Conservation (phyloP, 2,329 filamentous ascomycete genomes). For the Microdochium paspali region DNA sequence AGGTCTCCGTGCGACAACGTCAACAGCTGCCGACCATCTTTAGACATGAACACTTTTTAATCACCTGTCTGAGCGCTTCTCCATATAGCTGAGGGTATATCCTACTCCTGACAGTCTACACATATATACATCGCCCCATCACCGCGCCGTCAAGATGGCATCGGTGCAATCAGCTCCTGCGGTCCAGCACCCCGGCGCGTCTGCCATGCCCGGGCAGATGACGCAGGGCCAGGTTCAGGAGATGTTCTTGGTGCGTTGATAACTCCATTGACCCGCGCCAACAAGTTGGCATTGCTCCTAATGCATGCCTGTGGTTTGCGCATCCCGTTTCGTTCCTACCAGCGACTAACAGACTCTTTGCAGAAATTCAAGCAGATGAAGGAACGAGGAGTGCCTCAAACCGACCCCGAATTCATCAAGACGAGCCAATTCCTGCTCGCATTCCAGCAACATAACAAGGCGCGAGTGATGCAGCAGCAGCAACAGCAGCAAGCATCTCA, state of each 20-base stretch:
- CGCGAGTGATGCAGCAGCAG: conserved; percentile 48
- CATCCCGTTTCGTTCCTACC: too few species aligned
- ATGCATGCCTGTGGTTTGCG: too few species aligned
- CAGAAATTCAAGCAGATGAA: conserved; percentile 91
- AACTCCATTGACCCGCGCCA: too few species aligned
- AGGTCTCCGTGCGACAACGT: not conserved
- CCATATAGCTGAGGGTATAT: not conserved
- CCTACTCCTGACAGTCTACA: not conserved
- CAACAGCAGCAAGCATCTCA: conserved; percentile 37
- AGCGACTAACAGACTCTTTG: conserved; percentile 21
- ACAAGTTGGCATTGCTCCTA: too few species aligned
- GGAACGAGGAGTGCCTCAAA: conserved; percentile 67
- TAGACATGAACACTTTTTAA: conserved; percentile 6
- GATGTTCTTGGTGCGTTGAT: conserved; percentile 45
- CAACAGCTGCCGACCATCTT: not conserved
- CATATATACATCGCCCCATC: conserved; percentile 9
- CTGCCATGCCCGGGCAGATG: conserved; percentile 54
- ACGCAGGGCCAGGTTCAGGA: conserved; percentile 73
- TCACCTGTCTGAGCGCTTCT: not conserved
- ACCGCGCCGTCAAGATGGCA: conserved; percentile 51
- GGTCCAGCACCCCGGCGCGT: conserved; percentile 54
- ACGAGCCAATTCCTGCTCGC: conserved; percentile 64
- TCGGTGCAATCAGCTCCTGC: conserved; percentile 66
- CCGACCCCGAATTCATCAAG: conserved; percentile 83
- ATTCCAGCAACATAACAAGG: conserved; percentile 58